These are phyloP conservation scores for Pyrenophora tritici-repentis DNA, from an alignment of 2,329 filamentous ascomycete genomes.

Conservation along the genomic window DNA sequence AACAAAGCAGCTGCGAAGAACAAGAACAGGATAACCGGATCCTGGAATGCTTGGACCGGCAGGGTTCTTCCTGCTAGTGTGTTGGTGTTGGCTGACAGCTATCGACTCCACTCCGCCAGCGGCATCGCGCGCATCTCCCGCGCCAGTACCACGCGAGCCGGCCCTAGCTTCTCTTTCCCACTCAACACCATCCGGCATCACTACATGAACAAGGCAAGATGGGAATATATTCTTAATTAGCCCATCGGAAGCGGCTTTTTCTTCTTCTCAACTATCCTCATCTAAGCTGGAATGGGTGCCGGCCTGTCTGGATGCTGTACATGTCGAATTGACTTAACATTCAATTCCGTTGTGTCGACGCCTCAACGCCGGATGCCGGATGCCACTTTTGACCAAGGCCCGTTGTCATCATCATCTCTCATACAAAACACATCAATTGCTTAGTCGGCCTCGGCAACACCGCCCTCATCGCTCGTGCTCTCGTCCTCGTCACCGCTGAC, in stretches of 20 bases:
- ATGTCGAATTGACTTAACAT: slow-evolving; percentile 27
- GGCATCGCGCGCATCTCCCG: slow-evolving; percentile 21
- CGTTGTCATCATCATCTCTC: slow-evolving; percentile 21
- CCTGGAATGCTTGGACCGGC: slow-evolving; percentile 1
- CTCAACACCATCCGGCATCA: slow-evolving; percentile 2
- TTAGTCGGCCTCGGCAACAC: slow-evolving; percentile 45
- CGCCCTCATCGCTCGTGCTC: slow-evolving; percentile 91
- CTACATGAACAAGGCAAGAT: not conserved
- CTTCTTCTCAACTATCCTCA: not conserved
- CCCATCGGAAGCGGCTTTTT: not conserved
- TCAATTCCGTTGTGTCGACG: slow-evolving; percentile 21
- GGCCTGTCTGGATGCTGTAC: slow-evolving; percentile 10
- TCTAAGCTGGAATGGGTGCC: slow-evolving; percentile 1
- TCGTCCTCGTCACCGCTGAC: slow-evolving; percentile 96
- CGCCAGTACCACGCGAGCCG: slow-evolving; percentile 4
- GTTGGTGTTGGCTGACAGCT: slow-evolving; percentile 17
- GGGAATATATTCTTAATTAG: slow-evolving; percentile 4
- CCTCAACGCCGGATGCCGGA: slow-evolving; percentile 29
- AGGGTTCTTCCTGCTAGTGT: slow-evolving; percentile 9
- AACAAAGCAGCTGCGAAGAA: slow-evolving; percentile 5
- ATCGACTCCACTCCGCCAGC: slow-evolving; percentile 6
- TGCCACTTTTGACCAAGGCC: slow-evolving; percentile 31
- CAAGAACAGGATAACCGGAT: not conserved
- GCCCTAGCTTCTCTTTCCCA: slow-evolving; percentile 17
- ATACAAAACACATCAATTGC: slow-evolving; percentile 14